A percentile compares a stretch with the other conserved stretches of the same genome.
Evolutionary conservation across 768 basidiomycete genomes (phyloP).

Genomic region (Hebeloma cylindrosporum): DNA sequence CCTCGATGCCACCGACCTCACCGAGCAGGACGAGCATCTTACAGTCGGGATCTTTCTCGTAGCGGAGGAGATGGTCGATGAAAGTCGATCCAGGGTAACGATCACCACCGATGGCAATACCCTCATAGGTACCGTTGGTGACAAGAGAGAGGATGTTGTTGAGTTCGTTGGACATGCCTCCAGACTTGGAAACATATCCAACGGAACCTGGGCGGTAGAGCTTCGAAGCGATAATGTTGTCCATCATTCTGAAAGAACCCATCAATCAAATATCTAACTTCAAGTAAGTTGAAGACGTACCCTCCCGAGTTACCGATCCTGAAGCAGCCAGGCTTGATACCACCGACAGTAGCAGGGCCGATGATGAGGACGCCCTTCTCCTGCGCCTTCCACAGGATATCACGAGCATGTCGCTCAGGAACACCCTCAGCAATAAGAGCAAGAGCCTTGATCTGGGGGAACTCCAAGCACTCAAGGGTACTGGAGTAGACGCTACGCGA

Average conservation of each 20-base stretch:
- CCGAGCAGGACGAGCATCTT: constrained; percentile 99
- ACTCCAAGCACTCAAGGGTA: constrained; percentile 86
- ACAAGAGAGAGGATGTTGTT: constrained; percentile 98
- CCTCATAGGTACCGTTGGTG: constrained; percentile 99
- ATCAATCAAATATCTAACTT: constrained; percentile 8
- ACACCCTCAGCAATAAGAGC: constrained; percentile 99
- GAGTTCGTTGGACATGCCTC: constrained; percentile 99
- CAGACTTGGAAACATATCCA: constrained; percentile 99
- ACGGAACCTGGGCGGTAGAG: constrained; percentile 97
- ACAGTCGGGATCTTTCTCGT: constrained; percentile 95
- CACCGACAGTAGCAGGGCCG: constrained; percentile 97
- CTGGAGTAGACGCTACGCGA: constrained; percentile 92
- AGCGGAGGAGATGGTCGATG: constrained; percentile 97
- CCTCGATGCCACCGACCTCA: constrained; percentile 98
- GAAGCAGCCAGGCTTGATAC: constrained; percentile 99
- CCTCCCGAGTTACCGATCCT: constrained; percentile 99
- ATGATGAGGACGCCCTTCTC: constrained; percentile 85
- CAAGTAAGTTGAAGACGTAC: constrained; percentile 38
- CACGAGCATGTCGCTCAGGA: constrained; percentile 94
- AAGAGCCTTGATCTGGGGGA: constrained; percentile 55
- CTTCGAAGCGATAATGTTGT: constrained; percentile 99
- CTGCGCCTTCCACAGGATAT: constrained; percentile 88
- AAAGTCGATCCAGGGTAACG: constrained; percentile 98
- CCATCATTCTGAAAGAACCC: constrained; percentile 80
- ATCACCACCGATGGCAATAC: constrained; percentile 99